Base-by-base conservation (phyloP, 208 protist genomes). In the Tritrichomonas foetus region DNA sequence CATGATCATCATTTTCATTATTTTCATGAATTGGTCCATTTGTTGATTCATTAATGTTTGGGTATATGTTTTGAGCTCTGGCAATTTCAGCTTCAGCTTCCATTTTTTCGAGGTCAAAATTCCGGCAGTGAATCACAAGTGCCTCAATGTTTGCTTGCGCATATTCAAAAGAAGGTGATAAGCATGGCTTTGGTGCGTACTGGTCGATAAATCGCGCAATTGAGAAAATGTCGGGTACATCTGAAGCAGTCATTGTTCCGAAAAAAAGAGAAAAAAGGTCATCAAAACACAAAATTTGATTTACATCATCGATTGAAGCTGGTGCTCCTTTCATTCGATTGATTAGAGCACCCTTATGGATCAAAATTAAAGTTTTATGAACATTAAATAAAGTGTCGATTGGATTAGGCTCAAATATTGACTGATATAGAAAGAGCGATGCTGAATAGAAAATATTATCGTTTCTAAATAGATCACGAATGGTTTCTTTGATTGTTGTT, bases 131-230 rank as follows among this genome's bases (percentile, higher is more conserved):
- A 20, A 53, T 14, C 3, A 84, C 36, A 3, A 84, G 44, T 22
- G 41, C 74, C 22, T 84, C n/a, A n/a, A 84, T 16, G n/a, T 84
- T 84, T n/a, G 41, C 11, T 47, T 84, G 14, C 3, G 74, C 27
- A 84, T 84, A 84, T 53, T 84, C 74, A n/a, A 84, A 84, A 20
- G 74, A 53, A 22, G 74, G 74, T 53, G 74, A 84, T 11, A 84
- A 22, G 33, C 41, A 53, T n/a, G 3, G 8, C 41, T 84, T 84
- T 33, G 36, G 41, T 1, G 36, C 14, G n/a, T 33, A 84, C 33
- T 49, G 1, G 3, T 84, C 74, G n/a, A 84, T 84, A 13, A 84
- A 53, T 5, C 3, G 13, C 25, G 11, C 1, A 49, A 53, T 3
- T 25, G 5, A 33, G 25, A 27, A 49, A n/a, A 84, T 33, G 36